Evolutionary conservation across 2,329 filamentous ascomycete genomes (phyloP).

Genomic region (Setomelanomma holmii): DNA sequence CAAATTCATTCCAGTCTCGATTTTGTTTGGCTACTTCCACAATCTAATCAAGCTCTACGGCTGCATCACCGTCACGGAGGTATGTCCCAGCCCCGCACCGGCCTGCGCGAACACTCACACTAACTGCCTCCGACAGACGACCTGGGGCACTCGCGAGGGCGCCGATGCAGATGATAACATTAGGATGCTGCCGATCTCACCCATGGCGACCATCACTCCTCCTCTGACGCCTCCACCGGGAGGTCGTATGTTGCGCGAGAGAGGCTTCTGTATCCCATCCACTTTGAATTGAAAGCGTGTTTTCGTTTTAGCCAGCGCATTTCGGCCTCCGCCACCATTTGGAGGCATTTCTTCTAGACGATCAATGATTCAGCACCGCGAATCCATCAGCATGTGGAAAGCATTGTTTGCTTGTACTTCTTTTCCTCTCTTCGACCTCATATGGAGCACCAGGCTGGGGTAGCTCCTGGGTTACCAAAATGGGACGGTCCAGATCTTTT

Average conservation of each 20-base stretch:
- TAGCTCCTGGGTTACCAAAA: conserved; percentile 42
- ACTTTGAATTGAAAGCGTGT: conserved; percentile 36
- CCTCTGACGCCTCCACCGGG: conserved; percentile 43
- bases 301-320: conserved; percentile 33
- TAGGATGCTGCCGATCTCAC: conserved; percentile 47
- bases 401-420: conserved; percentile 24
- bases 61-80: conserved; percentile 69
- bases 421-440: conserved; percentile 20
- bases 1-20: conserved; percentile 80
- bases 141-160: conserved; percentile 92
- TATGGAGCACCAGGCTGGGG: conserved; percentile 31
- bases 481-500: conserved; percentile 39
- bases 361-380: conserved; percentile 35
- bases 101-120: conserved; percentile 25
- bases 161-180: conserved; percentile 74
- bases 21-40: conserved; percentile 92
- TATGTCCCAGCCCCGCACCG: conserved; percentile 33
- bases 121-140: conserved; percentile 67
- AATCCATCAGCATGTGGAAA: conserved; percentile 26
- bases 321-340: conserved; percentile 30
- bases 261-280: conserved; percentile 35
- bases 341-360: conserved; percentile 46
- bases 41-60: conserved; percentile 92
- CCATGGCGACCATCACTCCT: conserved; percentile 43
- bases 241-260: conserved; percentile 45